phyloP scores from a whole-genome alignment of 2,329 filamentous ascomycete species.

The Claviceps sorghi region DNA sequence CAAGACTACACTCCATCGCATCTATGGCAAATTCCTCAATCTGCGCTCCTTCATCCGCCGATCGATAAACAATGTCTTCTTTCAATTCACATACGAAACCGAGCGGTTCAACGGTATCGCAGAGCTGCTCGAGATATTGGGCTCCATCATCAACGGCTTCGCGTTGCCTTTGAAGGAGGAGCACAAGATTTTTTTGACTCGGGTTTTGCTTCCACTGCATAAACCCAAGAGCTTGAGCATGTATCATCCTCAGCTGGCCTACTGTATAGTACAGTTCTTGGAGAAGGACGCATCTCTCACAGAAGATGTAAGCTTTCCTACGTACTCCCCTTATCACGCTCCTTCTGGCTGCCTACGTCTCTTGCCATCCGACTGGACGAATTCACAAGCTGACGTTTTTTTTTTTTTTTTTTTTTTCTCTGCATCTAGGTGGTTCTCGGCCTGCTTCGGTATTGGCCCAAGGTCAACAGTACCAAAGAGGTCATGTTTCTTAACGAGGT shows the following conservation, averaged over 20 bases:
- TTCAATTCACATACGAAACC: slow-evolving; percentile 98
- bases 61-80: slow-evolving; percentile 99
- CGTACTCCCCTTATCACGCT: no score
- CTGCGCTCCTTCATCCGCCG: slow-evolving; percentile 91
- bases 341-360: neutral
- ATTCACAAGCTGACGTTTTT: neutral
- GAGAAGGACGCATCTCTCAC: slow-evolving; percentile 96
- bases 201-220: slow-evolving; percentile 84
- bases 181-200: slow-evolving; percentile 92
- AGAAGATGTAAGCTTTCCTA: slow-evolving; percentile 53
- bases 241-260: slow-evolving; percentile 97
- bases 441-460: slow-evolving; percentile 92
- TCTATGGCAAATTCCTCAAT: slow-evolving; percentile 98
- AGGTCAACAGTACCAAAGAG: slow-evolving; percentile 98
- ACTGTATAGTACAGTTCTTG: slow-evolving; percentile 96
- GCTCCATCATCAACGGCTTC: slow-evolving; percentile 98
- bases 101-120: slow-evolving; percentile 98
- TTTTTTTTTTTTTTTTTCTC: no score
- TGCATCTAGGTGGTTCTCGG: slow-evolving; percentile 70
- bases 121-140: slow-evolving; percentile 87
- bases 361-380: neutral
- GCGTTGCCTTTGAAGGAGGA: slow-evolving; percentile 94
- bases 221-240: slow-evolving; percentile 99
- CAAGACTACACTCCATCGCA: slow-evolving; percentile 93
- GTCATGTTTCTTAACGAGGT: slow-evolving; percentile 99